Evolutionary conservation across 192 early-diverging fungal genomes (phyloP).

Genomic region (Phycomyces nitens): DNA sequence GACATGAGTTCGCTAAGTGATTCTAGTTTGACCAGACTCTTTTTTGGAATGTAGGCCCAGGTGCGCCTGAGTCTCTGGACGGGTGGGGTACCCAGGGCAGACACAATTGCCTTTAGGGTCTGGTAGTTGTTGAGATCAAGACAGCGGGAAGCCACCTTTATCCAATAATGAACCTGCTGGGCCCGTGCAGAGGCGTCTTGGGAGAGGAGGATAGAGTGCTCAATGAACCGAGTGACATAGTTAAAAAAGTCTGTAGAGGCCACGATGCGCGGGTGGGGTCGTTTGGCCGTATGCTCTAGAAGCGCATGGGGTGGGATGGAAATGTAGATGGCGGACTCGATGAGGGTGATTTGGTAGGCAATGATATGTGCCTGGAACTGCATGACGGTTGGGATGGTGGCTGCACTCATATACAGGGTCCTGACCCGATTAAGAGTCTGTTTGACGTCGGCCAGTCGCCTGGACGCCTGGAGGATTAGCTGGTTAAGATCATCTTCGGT

Average conservation of each 20-base stretch:
- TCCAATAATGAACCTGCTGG: constrained; percentile 66
- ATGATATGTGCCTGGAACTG: constrained; percentile 62
- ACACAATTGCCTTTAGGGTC: constrained; percentile 65
- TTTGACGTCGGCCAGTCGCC: constrained; percentile 44
- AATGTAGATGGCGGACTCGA: constrained; percentile 66
- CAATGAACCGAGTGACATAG: constrained; percentile 69
- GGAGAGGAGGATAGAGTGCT: constrained; percentile 64
- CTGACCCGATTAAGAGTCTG: constrained; percentile 50
- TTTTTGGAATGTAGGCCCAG: constrained; percentile 68
- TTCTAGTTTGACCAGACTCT: constrained; percentile 55
- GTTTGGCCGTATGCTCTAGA: constrained; percentile 58
- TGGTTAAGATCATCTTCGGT: constrained; percentile 43
- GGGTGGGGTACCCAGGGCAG: constrained; percentile 67
- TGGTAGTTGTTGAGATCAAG: constrained; percentile 68
- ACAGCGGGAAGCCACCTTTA: constrained; percentile 62
- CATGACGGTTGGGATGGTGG: constrained; percentile 50
- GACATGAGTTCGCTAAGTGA: constrained; percentile 57
- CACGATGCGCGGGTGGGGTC: constrained; percentile 60
- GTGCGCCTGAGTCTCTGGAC: constrained; percentile 68
- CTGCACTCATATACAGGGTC: constrained; percentile 48
- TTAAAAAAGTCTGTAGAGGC: constrained; percentile 79
- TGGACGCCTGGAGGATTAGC: constrained; percentile 40
- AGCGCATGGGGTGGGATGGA: constrained; percentile 59
- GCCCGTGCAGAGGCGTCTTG: constrained; percentile 56
- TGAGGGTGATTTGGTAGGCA: constrained; percentile 65